phyloP scores from a whole-genome alignment of 768 basidiomycete genomes.

The Termitomyces sp. region DNA sequence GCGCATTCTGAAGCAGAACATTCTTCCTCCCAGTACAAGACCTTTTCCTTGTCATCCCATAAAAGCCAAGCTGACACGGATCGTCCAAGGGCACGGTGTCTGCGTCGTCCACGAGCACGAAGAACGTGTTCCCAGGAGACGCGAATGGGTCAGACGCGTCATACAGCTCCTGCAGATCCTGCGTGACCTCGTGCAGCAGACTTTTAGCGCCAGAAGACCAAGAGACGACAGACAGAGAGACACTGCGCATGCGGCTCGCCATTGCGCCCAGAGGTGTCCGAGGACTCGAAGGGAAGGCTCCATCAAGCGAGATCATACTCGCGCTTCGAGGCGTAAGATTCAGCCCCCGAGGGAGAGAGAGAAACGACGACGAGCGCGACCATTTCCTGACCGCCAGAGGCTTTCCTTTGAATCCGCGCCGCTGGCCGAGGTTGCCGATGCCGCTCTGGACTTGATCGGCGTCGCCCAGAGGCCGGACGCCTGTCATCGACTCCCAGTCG shows the following conservation, averaged over 20 bases:
- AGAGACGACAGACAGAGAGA: conserved; percentile 11
- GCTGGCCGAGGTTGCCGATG: conserved; percentile 21
- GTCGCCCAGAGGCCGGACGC: not conserved
- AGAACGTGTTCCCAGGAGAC: conserved; percentile 14
- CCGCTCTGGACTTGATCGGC: conserved; percentile 1
- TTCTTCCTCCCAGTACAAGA: conserved; percentile 3
- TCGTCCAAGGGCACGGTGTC: not conserved
- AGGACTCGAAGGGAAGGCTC: conserved; percentile 1
- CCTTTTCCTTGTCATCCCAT: conserved; percentile 3
- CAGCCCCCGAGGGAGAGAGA: conserved; percentile 13
- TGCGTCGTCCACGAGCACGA: not conserved
- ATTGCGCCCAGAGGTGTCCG: conserved; percentile 19
- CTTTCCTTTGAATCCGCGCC: conserved; percentile 26
- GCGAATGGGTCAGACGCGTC: conserved; percentile 16
- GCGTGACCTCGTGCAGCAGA: conserved; percentile 10
- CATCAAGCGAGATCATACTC: conserved; percentile 8
- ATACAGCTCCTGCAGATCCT: conserved; percentile 14
- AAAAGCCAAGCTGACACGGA: conserved; percentile 11
- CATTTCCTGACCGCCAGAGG: conserved; percentile 14
- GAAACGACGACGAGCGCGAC: conserved; percentile 13
- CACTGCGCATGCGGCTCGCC: conserved; percentile 19
- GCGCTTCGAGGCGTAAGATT: conserved; percentile 14
- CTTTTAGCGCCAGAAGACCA: conserved; percentile 5
- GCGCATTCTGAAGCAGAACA: not conserved
- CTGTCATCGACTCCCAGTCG: not conserved